These are phyloP conservation scores for Hura crepitans DNA, from an alignment of 441 rosid species.

Conservation along the genomic window DNA sequence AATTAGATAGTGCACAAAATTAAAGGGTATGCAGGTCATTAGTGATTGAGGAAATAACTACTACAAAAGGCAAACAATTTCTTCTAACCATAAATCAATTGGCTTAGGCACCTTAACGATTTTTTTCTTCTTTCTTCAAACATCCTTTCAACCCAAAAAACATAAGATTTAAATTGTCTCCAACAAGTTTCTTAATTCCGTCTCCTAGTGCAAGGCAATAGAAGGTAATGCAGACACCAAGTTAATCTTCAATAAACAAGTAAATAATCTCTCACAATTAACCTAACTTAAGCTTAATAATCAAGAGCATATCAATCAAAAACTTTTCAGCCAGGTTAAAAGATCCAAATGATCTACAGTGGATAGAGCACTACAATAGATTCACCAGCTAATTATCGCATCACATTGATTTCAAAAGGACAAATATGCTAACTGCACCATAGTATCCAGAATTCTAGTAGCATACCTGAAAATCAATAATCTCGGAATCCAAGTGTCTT, in stretches of 20 bases:
- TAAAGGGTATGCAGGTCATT: not conserved
- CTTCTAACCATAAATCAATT: not conserved
- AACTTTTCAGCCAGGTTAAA: not conserved
- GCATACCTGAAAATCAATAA: constrained; percentile 72
- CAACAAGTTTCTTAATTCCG: not conserved
- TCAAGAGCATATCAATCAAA: not conserved
- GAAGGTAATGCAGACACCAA: not conserved
- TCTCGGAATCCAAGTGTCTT: constrained; percentile 78
- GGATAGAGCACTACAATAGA: not conserved
- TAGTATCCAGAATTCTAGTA: not conserved
- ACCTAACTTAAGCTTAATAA: not conserved
- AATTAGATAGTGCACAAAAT: not conserved
- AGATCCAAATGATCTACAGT: not conserved
- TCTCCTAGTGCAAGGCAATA: not conserved
- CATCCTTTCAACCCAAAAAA: not conserved
- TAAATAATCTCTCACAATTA: not conserved
- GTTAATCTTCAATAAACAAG: not conserved
- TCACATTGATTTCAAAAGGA: not conserved
- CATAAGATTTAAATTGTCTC: not conserved
- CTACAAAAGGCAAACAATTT: not conserved
- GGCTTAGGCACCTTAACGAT: constrained; percentile 1
- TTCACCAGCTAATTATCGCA: not conserved
- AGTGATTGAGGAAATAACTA: not conserved
- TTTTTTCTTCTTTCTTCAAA: constrained; percentile 8
- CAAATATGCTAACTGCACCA: not conserved